These are phyloP conservation scores for Elsinoe australis DNA, from an alignment of 2,329 filamentous ascomycete genomes.

Conservation along the genomic window DNA sequence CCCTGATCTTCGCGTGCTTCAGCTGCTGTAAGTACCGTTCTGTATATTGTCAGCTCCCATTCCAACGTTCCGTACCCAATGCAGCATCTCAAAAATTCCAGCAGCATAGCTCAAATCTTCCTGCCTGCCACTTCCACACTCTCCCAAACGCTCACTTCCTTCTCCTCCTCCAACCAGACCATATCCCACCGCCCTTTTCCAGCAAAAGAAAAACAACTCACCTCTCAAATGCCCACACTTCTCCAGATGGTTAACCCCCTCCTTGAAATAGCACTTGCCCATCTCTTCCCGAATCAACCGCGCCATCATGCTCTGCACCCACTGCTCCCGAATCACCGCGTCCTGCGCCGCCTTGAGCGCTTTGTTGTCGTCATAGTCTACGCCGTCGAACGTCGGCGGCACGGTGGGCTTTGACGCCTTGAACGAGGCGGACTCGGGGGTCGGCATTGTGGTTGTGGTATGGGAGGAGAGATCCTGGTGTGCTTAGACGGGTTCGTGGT, in stretches of 20 bases:
- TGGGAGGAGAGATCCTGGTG: background rate
- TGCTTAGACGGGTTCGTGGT: too few species aligned
- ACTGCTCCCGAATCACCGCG: conserved; percentile 75
- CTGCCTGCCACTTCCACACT: background rate
- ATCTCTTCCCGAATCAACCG: conserved; percentile 73
- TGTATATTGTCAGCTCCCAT: conserved; percentile 31
- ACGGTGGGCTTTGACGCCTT: conserved; percentile 78
- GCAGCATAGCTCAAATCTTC: background rate
- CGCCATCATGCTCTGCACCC: conserved; percentile 85
- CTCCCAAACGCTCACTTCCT: background rate
- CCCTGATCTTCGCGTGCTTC: conserved; percentile 67
- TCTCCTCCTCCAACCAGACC: background rate
- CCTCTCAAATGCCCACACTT: conserved; percentile 77
- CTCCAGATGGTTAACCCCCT: conserved; percentile 82
- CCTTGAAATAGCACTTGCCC: conserved; percentile 74
- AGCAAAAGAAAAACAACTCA: conserved; percentile 41
- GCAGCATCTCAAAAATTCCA: background rate
- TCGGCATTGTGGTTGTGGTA: conserved; percentile 54
- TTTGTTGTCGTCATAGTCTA: conserved; percentile 77
- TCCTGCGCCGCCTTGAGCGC: conserved; percentile 77
- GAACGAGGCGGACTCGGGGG: conserved; percentile 73
- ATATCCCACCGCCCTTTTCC: background rate
- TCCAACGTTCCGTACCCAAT: background rate
- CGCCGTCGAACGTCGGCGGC: conserved; percentile 74
- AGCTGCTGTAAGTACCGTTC: conserved; percentile 73